phyloP scores from a whole-genome alignment of 108 stramenopile genomes.

The Hondaea fermentalgiana region DNA sequence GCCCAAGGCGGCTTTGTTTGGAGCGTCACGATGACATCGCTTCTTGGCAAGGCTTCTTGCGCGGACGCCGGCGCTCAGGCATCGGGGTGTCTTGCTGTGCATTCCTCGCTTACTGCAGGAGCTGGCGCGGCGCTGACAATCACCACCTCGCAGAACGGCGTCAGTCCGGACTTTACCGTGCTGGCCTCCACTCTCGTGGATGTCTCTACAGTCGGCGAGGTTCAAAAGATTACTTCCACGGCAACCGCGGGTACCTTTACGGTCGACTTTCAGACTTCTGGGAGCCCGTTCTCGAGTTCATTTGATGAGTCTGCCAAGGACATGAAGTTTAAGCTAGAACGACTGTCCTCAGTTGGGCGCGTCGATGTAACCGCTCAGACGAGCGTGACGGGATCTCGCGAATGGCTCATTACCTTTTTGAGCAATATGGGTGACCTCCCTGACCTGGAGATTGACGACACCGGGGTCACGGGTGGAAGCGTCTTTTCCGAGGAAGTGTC shows the following conservation, averaged over 20 bases:
- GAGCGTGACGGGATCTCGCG: background rate
- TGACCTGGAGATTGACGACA: constrained; percentile 25
- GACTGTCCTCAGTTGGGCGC: constrained; percentile 33
- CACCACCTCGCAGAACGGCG: background rate
- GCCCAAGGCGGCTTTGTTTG: background rate
- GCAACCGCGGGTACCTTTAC: constrained; percentile 15
- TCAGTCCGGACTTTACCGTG: background rate
- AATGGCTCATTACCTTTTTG: constrained; percentile 44
- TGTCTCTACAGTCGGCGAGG: background rate
- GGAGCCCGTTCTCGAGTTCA: background rate
- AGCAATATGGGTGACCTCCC: constrained; percentile 51
- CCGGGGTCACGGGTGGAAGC: background rate
- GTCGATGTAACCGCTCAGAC: constrained; percentile 21
- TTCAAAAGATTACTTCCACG: background rate
- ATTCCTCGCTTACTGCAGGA: background rate
- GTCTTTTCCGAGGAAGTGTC: background rate
- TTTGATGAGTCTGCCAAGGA: constrained; percentile 32
- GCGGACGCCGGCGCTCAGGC: background rate
- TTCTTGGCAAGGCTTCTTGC: background rate
- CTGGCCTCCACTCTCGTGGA: background rate
- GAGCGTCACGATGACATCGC: background rate
- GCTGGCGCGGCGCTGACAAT: background rate
- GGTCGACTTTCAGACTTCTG: background rate
- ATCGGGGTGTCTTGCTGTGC: background rate
- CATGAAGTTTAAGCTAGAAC: constrained; percentile 37